phyloP scores from a whole-genome alignment of 306 rosid species.

The Dryas alaskensis region DNA sequence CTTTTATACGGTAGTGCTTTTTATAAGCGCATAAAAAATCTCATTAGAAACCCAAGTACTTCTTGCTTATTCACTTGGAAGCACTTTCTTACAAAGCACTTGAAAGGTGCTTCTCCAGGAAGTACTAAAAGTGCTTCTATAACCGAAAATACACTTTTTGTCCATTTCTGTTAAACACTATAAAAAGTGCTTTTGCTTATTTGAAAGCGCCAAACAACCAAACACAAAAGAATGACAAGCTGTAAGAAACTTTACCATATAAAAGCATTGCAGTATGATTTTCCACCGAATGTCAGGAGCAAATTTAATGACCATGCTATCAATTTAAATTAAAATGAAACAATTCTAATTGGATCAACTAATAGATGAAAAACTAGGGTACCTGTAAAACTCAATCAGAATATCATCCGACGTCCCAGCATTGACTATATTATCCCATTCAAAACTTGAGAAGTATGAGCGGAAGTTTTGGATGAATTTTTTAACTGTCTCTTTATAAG shows the following conservation, averaged over 20 bases:
- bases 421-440: constrained; percentile 63
- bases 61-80: no score
- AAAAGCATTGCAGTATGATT: background rate
- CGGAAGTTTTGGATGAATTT: constrained; percentile 56
- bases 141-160: no score
- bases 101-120: no score
- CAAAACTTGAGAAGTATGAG: constrained; percentile 68
- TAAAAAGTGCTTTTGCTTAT: no score
- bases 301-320: background rate
- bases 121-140: no score
- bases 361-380: constrained; percentile 16
- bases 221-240: background rate
- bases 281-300: background rate
- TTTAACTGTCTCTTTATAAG: constrained; percentile 49
- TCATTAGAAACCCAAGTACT: no score
- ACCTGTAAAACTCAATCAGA: constrained; percentile 73
- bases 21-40: no score
- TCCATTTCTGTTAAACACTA: no score
- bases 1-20: no score
- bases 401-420: constrained; percentile 55
- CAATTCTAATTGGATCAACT: background rate
- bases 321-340: background rate
- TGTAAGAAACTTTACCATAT: background rate
- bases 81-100: no score
- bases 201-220: no score